phyloP scores from a whole-genome alignment of 306 rosid species.

The Rosa multiflora region DNA sequence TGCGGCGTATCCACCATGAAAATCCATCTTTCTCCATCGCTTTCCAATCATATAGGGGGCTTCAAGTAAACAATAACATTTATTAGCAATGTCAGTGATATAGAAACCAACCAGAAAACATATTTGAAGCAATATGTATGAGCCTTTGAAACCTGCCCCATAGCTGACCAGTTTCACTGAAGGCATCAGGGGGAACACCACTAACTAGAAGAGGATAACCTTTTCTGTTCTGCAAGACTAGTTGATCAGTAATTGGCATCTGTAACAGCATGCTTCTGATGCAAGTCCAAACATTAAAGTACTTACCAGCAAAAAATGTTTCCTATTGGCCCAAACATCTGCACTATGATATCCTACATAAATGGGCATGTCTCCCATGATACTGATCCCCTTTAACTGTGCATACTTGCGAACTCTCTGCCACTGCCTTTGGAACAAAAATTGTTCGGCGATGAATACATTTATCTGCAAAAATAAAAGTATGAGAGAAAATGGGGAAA shows the following conservation, averaged over 20 bases:
- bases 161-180: constrained; percentile 96
- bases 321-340: constrained; percentile 98
- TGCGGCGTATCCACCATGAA: constrained; percentile 93
- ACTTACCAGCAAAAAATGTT: constrained; percentile 78
- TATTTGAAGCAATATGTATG: background rate
- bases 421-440: constrained; percentile 98
- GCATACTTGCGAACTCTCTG: constrained; percentile 78
- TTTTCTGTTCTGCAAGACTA: constrained; percentile 61
- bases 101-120: constrained; percentile 9
- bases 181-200: constrained; percentile 97
- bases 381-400: constrained; percentile 62
- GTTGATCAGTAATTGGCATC: constrained; percentile 20
- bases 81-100: constrained; percentile 25
- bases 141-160: constrained; percentile 73
- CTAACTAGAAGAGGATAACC: constrained; percentile 89
- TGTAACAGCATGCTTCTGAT: constrained; percentile 16
- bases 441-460: constrained; percentile 79
- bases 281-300: constrained; percentile 19
- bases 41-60: constrained; percentile 95
- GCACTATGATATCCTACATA: constrained; percentile 99
- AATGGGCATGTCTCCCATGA: constrained; percentile 99
- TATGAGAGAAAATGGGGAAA: constrained; percentile 20
- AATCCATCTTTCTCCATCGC: constrained; percentile 92
- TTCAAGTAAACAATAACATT: constrained; percentile 36
- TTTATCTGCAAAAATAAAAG: constrained; percentile 63